These are phyloP conservation scores for Neocatenulostroma microsporum DNA, from an alignment of 2,329 filamentous ascomycete species.

Conservation along the genomic window DNA sequence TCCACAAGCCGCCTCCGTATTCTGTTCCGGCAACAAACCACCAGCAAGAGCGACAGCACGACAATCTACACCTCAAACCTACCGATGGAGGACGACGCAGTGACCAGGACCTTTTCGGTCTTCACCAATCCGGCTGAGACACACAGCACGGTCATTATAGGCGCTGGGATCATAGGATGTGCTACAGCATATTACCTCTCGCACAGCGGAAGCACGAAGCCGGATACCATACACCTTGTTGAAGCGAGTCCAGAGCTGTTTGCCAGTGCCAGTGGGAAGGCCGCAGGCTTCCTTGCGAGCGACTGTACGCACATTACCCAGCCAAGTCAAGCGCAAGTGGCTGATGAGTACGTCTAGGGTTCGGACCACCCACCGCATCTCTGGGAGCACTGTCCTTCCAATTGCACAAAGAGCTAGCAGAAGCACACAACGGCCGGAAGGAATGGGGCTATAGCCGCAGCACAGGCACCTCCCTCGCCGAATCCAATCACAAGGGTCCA, in stretches of 20 bases:
- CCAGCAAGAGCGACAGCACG: not conserved
- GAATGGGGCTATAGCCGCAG: slow-evolving; percentile 55
- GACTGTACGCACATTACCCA: slow-evolving; percentile 46
- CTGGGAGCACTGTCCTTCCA: slow-evolving; percentile 62
- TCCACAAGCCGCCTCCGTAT: not conserved
- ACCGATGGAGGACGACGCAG: not conserved
- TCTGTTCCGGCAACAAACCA: not conserved
- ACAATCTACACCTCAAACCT: not conserved
- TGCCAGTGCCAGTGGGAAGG: slow-evolving; percentile 64
- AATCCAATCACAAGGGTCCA: slow-evolving; percentile 35
- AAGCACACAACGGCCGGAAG: slow-evolving; percentile 48
- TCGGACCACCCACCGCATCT: slow-evolving; percentile 36
- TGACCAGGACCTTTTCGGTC: slow-evolving; percentile 9
- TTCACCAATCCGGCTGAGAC: slow-evolving; percentile 21
- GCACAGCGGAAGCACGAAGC: slow-evolving; percentile 28
- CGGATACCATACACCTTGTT: slow-evolving; percentile 49
- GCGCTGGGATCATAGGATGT: slow-evolving; percentile 61
- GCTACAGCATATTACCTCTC: slow-evolving; percentile 68
- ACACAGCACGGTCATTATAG: slow-evolving; percentile 57
- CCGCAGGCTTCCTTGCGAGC: slow-evolving; percentile 64
- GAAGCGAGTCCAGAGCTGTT: slow-evolving; percentile 56
- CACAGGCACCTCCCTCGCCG: slow-evolving; percentile 49
- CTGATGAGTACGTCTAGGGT: slow-evolving; percentile 12
- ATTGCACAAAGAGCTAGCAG: slow-evolving; percentile 59
- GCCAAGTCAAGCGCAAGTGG: not conserved